phyloP scores from a whole-genome alignment of 75 land plant genomes.

The Pinus albicaulis region DNA sequence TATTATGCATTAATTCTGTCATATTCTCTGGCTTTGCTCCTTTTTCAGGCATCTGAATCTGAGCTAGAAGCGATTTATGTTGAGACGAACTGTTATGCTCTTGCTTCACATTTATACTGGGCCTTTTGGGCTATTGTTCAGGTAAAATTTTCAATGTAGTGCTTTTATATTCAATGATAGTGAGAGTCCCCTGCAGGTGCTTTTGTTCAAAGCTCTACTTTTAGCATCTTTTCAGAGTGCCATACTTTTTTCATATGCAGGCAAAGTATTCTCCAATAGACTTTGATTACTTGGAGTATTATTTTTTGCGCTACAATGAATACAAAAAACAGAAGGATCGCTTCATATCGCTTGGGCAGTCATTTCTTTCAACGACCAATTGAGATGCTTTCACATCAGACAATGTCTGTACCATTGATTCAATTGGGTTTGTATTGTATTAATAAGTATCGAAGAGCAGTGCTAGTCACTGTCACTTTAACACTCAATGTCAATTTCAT shows the following conservation, averaged over 20 bases:
- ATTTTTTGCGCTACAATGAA: slow-evolving; percentile 73
- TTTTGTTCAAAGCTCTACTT: neutral
- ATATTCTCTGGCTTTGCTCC: neutral
- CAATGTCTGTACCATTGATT: too few relatives aligned
- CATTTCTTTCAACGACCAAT: slow-evolving; percentile 13
- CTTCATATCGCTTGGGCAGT: slow-evolving; percentile 29
- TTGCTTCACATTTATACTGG: slow-evolving; percentile 95
- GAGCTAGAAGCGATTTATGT: slow-evolving; percentile 77
- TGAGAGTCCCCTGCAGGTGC: neutral
- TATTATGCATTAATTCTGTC: neutral
- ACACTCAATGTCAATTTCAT: too few relatives aligned
- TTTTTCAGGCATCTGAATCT: slow-evolving; percentile 54
- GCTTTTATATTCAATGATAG: neutral
- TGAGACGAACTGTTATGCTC: slow-evolving; percentile 70
- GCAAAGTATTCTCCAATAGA: slow-evolving; percentile 88
- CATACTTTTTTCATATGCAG: slow-evolving; percentile 26
- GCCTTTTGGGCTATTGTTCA: slow-evolving; percentile 97
- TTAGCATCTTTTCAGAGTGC: slow-evolving; percentile 1
- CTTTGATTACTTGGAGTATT: slow-evolving; percentile 87
- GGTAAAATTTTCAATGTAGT: slow-evolving; percentile 36
- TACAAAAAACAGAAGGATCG: slow-evolving; percentile 66
- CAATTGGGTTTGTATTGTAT: too few relatives aligned
- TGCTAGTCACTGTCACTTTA: too few relatives aligned
- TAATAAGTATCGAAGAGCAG: too few relatives aligned
- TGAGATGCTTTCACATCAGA: too few relatives aligned